A percentile compares a stretch with the other conserved stretches of the same genome.
phyloP scores from a whole-genome alignment of 148 eudicot species.

The Polygonum aviculare region DNA sequence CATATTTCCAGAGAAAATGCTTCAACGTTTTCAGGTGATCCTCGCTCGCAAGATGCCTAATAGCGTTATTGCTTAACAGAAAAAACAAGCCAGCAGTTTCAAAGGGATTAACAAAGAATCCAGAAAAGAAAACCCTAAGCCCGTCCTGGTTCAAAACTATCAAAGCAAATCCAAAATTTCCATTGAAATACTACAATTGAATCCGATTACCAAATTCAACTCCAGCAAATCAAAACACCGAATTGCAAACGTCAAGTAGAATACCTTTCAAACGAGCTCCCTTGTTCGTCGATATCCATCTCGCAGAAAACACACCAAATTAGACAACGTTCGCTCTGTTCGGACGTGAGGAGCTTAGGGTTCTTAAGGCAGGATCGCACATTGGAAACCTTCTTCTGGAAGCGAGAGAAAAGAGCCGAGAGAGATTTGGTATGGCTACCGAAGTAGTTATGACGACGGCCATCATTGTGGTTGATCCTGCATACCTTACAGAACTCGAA shows the following conservation, averaged over 20 bases:
- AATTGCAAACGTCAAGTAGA: background rate
- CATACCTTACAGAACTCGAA: conserved; percentile 67
- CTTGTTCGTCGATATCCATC: conserved; percentile 32
- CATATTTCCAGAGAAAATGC: conserved; percentile 79
- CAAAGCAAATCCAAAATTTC: background rate
- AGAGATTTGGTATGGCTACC: conserved; percentile 58
- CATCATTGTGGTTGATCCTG: conserved; percentile 72
- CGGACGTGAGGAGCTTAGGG: conserved; percentile 34
- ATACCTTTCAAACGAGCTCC: conserved; percentile 47
- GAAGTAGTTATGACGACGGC: conserved; percentile 72
- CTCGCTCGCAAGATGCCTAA: conserved; percentile 60
- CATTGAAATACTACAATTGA: background rate
- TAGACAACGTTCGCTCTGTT: conserved; percentile 26
- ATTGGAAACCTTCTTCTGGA: conserved; percentile 42
- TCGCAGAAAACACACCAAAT: conserved; percentile 88
- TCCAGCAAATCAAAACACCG: background rate
- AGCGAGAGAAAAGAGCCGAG: conserved; percentile 59
- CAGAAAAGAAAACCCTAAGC: background rate
- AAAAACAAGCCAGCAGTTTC: background rate
- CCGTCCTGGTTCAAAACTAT: background rate
- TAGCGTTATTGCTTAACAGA: conserved; percentile 52
- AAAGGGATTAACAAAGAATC: background rate
- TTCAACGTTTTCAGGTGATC: conserved; percentile 77
- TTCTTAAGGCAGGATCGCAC: conserved; percentile 39
- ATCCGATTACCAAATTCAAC: background rate